Evolutionary conservation across 2,329 filamentous ascomycete species (phyloP).

Genomic region (Fusarium siculi): DNA sequence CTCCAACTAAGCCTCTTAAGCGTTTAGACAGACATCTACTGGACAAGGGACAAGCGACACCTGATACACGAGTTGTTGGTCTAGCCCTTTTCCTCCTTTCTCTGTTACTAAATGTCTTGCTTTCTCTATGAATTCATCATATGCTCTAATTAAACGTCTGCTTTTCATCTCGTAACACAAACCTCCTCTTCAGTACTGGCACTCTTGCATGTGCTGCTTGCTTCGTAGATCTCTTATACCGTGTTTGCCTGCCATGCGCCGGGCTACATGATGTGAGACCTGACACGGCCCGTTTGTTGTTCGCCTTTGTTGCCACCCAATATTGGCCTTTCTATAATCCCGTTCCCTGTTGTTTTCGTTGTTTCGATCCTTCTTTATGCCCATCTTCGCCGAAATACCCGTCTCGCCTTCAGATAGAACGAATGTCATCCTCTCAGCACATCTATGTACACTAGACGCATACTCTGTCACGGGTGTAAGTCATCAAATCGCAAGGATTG

Average conservation of each 20-base stretch:
- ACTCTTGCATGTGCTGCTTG: conserved; percentile 11
- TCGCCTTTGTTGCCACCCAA: conserved; percentile 4
- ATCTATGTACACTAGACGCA: background rate
- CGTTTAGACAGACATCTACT: conserved; percentile 6
- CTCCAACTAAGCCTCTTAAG: background rate
- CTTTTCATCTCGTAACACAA: background rate
- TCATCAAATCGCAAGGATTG: conserved; percentile 28
- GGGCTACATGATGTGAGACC: conserved; percentile 32
- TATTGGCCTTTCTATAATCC: background rate
- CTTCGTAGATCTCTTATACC: conserved; percentile 27
- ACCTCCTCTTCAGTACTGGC: background rate
- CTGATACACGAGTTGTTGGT: conserved; percentile 24
- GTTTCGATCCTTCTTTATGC: conserved; percentile 4
- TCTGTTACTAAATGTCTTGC: background rate
- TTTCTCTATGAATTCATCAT: background rate
- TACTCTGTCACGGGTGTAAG: conserved; percentile 28
- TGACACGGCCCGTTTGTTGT: conserved; percentile 24
- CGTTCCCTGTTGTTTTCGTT: background rate
- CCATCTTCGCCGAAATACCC: background rate
- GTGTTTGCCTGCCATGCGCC: conserved; percentile 33
- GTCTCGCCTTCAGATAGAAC: conserved; percentile 12
- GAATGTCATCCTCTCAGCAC: conserved; percentile 4
- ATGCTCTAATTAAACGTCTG: background rate
- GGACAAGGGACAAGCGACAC: conserved; percentile 22
- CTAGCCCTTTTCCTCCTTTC: background rate